Conservation (phyloP, 441 rosid species). For the Viola pubescens region DNA sequence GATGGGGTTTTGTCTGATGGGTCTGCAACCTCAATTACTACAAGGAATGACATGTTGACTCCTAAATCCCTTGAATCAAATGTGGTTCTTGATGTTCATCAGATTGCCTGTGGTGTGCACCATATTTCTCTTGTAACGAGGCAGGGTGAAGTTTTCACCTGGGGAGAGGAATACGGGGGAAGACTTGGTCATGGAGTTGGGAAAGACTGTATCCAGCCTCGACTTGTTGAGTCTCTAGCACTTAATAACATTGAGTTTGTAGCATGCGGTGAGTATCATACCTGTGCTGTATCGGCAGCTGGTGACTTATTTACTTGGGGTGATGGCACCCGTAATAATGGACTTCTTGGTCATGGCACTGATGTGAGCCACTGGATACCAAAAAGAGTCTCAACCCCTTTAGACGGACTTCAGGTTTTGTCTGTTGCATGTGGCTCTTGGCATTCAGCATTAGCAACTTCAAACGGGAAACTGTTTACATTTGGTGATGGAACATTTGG, state of each 20-base stretch:
- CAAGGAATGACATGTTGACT: constrained; percentile 49
- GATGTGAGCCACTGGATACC: constrained; percentile 89
- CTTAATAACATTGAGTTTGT: constrained; percentile 62
- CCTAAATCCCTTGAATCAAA: constrained; percentile 83
- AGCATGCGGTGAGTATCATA: constrained; percentile 78
- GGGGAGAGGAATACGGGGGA: constrained; percentile 96
- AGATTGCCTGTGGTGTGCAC: constrained; percentile 72
- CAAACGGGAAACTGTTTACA: constrained; percentile 69
- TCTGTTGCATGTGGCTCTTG: constrained; percentile 84
- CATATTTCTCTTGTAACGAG: constrained; percentile 82
- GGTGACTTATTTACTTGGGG: constrained; percentile 93
- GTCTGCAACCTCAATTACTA: constrained; percentile 29
- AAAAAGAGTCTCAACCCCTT: constrained; percentile 66
- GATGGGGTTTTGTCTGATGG: constrained; percentile 64
- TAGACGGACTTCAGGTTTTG: constrained; percentile 83
- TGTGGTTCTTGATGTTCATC: constrained; percentile 92
- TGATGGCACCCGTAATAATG: constrained; percentile 75
- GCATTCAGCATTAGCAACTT: constrained; percentile 84
- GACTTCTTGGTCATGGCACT: constrained; percentile 86
- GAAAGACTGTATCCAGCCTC: constrained; percentile 57
- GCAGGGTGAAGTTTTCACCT: constrained; percentile 92
- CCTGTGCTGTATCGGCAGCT: constrained; percentile 63
- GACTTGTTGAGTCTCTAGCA: constrained; percentile 74
- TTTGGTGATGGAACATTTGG: constrained; percentile 91
- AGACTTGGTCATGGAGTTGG: constrained; percentile 87